Evolutionary conservation across 192 early-diverging fungal species (phyloP).

Genomic region (Helicostylum pulchrum): DNA sequence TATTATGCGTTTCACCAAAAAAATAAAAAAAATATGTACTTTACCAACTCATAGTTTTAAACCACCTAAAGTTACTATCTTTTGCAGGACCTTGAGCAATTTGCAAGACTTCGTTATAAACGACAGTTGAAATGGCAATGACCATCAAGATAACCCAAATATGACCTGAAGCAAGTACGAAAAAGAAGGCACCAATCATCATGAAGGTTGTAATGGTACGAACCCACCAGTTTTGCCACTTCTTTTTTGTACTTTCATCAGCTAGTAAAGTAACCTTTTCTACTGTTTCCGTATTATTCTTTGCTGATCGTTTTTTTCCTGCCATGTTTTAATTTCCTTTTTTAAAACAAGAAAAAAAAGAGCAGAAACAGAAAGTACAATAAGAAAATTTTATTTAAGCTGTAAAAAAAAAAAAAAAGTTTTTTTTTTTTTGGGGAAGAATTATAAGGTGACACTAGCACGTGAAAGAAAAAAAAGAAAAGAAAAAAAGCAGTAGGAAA

Average conservation of each 20-base stretch:
- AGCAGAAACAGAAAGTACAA: background rate
- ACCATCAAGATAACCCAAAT: conserved; percentile 83
- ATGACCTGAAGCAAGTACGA: conserved; percentile 72
- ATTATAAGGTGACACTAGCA: background rate
- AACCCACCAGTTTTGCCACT: conserved; percentile 81
- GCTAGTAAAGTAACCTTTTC: conserved; percentile 41
- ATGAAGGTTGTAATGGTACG: conserved; percentile 84
- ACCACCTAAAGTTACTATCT: conserved; percentile 86
- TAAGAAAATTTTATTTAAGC: conserved; percentile 1
- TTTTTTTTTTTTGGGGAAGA: conserved; percentile 3
- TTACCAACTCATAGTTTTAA: conserved; percentile 84
- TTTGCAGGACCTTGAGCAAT: conserved; percentile 83
- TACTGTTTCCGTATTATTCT: background rate
- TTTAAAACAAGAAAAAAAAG: background rate
- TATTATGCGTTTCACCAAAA: background rate
- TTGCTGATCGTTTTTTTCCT: background rate
- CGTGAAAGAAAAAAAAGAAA: background rate
- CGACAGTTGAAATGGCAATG: conserved; percentile 73
- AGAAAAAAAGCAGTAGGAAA: background rate
- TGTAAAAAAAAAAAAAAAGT: background rate
- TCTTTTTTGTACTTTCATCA: conserved; percentile 43
- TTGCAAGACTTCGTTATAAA: conserved; percentile 89
- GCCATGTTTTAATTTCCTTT: conserved; percentile 6
- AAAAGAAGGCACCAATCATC: conserved; percentile 86
- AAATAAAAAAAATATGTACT: background rate